These are phyloP conservation scores for Fusarium zealandicum DNA, from an alignment of 2,329 filamentous ascomycete genomes.

Conservation along the genomic window DNA sequence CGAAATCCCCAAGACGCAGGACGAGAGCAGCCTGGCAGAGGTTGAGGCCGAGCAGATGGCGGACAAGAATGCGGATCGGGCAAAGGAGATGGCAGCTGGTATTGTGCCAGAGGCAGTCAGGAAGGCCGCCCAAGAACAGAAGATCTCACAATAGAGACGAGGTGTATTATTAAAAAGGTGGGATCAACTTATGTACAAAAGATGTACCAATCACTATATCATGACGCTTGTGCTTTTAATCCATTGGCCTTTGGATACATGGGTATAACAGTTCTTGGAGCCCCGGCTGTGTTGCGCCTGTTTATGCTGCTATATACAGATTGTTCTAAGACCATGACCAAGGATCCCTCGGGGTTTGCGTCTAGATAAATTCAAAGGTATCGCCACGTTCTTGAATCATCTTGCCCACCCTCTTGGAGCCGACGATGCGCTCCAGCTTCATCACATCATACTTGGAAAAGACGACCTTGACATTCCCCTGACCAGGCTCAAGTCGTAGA, in stretches of 20 bases:
- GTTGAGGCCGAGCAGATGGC: slow-evolving; percentile 30
- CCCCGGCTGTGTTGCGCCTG: no score
- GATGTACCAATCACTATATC: slow-evolving; percentile 40
- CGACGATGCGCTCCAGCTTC: slow-evolving; percentile 87
- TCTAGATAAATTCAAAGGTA: slow-evolving; percentile 92
- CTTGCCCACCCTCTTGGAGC: slow-evolving; percentile 77
- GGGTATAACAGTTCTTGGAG: neutral
- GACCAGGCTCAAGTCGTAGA: slow-evolving; percentile 61
- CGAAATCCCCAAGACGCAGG: slow-evolving; percentile 4
- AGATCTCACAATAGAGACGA: slow-evolving; percentile 31
- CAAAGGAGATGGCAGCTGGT: slow-evolving; percentile 43
- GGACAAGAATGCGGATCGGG: slow-evolving; percentile 44
- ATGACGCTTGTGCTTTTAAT: slow-evolving; percentile 29
- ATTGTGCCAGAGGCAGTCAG: slow-evolving; percentile 42
- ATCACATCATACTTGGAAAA: slow-evolving; percentile 92
- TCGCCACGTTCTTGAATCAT: slow-evolving; percentile 87
- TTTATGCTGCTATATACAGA: no score
- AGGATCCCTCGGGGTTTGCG: neutral
- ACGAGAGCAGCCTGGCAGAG: slow-evolving; percentile 28
- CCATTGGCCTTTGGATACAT: slow-evolving; percentile 5
- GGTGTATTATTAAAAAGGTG: slow-evolving; percentile 33
- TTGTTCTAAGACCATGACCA: no score
- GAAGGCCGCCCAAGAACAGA: slow-evolving; percentile 29
- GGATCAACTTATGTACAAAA: slow-evolving; percentile 42
- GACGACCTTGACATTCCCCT: slow-evolving; percentile 67